These are phyloP conservation scores for Vitis hybrid DNA, from an alignment of 177 flowering plant species.

Conservation along the genomic window DNA sequence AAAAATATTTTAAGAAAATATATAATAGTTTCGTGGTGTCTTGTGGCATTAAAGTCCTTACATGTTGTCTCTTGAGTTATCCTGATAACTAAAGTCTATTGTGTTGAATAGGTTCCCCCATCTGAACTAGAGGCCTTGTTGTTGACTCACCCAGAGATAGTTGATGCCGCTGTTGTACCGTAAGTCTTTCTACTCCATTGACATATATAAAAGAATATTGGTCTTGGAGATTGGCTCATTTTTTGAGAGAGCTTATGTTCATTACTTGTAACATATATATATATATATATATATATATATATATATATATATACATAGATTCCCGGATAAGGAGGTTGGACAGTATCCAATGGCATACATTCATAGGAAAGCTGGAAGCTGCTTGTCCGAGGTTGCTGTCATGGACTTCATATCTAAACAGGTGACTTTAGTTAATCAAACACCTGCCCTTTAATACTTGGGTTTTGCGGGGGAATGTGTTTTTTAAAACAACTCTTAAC, in stretches of 20 bases:
- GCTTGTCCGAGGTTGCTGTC: slow-evolving; percentile 38
- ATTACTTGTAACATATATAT: slow-evolving; percentile 4
- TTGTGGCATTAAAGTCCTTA: no score
- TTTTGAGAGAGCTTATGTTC: slow-evolving; percentile 1
- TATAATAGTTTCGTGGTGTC: no score
- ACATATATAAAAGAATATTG: no score
- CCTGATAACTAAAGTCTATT: no score
- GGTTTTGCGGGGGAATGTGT: no score
- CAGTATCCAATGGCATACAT: slow-evolving; percentile 91
- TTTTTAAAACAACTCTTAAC: no score
- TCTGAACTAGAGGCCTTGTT: slow-evolving; percentile 88
- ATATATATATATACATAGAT: slow-evolving; percentile 20
- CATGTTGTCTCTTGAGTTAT: background rate
- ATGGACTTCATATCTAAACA: slow-evolving; percentile 71
- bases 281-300: no score
- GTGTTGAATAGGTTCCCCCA: slow-evolving; percentile 66
- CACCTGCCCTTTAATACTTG: no score
- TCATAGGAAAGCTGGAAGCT: slow-evolving; percentile 57
- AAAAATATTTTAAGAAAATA: background rate
- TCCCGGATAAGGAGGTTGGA: slow-evolving; percentile 77
- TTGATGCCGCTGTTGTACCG: slow-evolving; percentile 92
- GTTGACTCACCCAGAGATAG: slow-evolving; percentile 63
- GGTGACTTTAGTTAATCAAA: slow-evolving; percentile 31
- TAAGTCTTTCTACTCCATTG: slow-evolving; percentile 28
- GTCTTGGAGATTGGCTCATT: no score